Evolutionary conservation across 2,329 filamentous ascomycete species (phyloP).

Genomic region (Mycosphaerella sp.): DNA sequence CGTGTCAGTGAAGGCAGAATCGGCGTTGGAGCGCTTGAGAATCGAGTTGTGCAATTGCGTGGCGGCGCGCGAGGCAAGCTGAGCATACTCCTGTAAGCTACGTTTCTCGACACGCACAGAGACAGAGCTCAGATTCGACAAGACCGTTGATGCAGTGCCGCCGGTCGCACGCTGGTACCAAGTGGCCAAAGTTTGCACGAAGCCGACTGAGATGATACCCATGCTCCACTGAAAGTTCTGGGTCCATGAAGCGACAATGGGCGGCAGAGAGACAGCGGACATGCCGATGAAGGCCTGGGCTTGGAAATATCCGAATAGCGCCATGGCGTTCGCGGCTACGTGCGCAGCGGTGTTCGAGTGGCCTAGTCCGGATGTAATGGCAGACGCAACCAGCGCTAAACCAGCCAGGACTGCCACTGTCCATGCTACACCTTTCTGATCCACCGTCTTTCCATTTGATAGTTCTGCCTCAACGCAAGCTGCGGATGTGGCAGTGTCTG

Average conservation of each 20-base stretch:
- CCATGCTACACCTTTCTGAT: constrained; percentile 85
- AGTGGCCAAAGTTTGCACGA: constrained; percentile 80
- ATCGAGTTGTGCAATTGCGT: constrained; percentile 38
- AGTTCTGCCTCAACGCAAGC: constrained; percentile 84
- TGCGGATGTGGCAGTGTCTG: constrained; percentile 56
- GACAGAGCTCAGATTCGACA: constrained; percentile 65
- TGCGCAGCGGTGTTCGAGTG: constrained; percentile 93
- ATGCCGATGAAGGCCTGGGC: constrained; percentile 87
- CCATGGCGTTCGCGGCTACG: constrained; percentile 86
- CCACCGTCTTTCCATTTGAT: constrained; percentile 87
- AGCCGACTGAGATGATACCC: constrained; percentile 84
- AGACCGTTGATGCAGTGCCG: constrained; percentile 70
- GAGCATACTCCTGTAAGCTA: constrained; percentile 42
- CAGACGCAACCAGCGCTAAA: constrained; percentile 74
- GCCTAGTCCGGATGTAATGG: constrained; percentile 80
- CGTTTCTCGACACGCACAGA: constrained; percentile 80
- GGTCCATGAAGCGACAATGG: constrained; percentile 86
- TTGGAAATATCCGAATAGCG: constrained; percentile 94
- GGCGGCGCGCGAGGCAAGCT: constrained; percentile 51
- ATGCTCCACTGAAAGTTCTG: constrained; percentile 99
- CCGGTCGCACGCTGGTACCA: constrained; percentile 96
- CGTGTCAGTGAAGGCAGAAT: constrained; percentile 30
- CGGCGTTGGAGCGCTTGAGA: constrained; percentile 34
- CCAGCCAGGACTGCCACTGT: constrained; percentile 81
- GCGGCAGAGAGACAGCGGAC: constrained; percentile 72